phyloP scores from a whole-genome alignment of 2,329 filamentous ascomycete species.

The Ophiostoma fasciatum region DNA sequence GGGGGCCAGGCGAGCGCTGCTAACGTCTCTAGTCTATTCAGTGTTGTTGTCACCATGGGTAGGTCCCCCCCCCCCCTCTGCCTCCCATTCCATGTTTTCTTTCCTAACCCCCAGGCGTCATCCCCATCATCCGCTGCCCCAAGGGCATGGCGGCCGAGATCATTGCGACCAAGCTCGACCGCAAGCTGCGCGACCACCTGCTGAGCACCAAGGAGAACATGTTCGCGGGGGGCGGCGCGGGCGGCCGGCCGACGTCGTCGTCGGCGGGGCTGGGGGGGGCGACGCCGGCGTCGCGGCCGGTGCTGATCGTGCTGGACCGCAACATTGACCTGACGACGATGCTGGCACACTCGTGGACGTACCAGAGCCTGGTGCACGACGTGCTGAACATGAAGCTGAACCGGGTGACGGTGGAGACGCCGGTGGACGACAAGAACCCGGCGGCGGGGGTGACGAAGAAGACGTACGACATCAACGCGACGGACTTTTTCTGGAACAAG shows the following conservation, averaged over 20 bases:
- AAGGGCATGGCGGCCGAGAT: constrained; percentile 88
- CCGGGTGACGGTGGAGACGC: constrained; percentile 80
- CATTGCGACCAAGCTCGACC: constrained; percentile 84
- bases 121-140: constrained; percentile 89
- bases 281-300: constrained; percentile 65
- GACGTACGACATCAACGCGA: constrained; percentile 75
- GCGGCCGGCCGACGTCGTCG: constrained; percentile 41
- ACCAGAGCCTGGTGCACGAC: constrained; percentile 70
- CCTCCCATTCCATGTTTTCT: not conserved
- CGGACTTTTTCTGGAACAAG: constrained; percentile 92
- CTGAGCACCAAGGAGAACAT: constrained; percentile 97
- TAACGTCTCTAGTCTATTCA: constrained; percentile 49
- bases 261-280: too few relatives aligned
- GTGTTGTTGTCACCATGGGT: constrained; percentile 97
- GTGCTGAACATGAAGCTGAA: constrained; percentile 46
- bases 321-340: constrained; percentile 94
- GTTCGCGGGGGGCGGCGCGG: constrained; percentile 49
- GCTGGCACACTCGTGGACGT: constrained; percentile 81
- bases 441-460: constrained; percentile 68
- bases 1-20: not conserved
- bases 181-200: constrained; percentile 90
- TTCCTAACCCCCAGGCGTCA: constrained; percentile 46
- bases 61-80: constrained; percentile 15
- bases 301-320: constrained; percentile 84
- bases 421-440: constrained; percentile 62